Base-by-base conservation (phyloP, 495 filamentous ascomycete species). In the Hypoxylon rickii region DNA sequence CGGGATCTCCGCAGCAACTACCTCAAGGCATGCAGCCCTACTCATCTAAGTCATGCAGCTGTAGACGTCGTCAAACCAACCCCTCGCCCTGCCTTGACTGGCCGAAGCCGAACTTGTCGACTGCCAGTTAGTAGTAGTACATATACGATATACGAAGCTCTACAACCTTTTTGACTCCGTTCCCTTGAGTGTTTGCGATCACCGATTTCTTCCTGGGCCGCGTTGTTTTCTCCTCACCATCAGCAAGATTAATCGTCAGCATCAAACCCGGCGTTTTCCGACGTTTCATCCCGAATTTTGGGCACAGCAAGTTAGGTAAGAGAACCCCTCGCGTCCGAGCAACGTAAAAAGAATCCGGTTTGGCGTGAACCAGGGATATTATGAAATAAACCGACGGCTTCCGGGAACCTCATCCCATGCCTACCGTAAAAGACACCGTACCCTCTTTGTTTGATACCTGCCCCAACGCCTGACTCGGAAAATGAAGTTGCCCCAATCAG, bases 71-170 rank as follows among this genome's bases (percentile, higher is more conserved):
- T 48, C 44, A 11, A 44, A 44, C 12, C 48, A n/a, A n/a, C n/a
- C 29, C n/a, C 42, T 24, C 44, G 31, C 37, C 39, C 10, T 29
- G 4, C 24, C 24, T 10, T 29, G 24, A 50, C 57, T 50, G 22
- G 34, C 32, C 51, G 34, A 45, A 20, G 44, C 50, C 20, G 24
- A 45, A 22, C 18, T 55, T 4, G 31, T 46, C 57, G 39, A 33
- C 57, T 50, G 50, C 22, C 4, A 29, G n/a, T 6, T 39, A 50
- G 50, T 61, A 62, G 46, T 62, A 62, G 59, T 57, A 57, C 59
- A 63, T 57, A 50, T 57, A 45, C 43, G 59, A 45, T 51, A 57
- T 62, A 52, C 43, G 52, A 53, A 53, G 49, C 51, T 45, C 44
- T 41, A 54, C 48, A 43, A 10, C 42, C 43, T 53, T 63, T 63